A percentile compares a stretch with the other conserved stretches of the same genome.
These are phyloP conservation scores for Mucor sp. DNA, from an alignment of 371 early-diverging fungal genomes.

Conservation along the genomic window DNA sequence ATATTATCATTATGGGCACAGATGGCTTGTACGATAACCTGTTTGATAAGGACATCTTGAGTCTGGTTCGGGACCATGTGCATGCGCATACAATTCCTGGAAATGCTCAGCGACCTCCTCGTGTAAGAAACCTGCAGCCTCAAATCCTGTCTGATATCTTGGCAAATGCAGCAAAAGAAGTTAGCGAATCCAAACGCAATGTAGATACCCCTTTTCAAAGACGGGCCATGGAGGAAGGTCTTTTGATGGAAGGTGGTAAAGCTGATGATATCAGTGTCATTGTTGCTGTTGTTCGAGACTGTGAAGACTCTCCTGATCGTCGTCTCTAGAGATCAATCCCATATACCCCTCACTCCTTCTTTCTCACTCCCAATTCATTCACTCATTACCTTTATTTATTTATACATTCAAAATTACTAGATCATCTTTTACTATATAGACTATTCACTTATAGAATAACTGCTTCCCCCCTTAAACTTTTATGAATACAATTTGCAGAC, in stretches of 20 bases:
- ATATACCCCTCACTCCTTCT: background rate
- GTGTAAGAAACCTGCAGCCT: constrained; percentile 61
- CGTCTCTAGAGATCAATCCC: background rate
- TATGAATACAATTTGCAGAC: no score
- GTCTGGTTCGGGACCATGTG: constrained; percentile 66
- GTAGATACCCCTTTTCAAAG: constrained; percentile 86
- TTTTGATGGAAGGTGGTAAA: constrained; percentile 79
- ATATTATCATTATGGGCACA: constrained; percentile 76
- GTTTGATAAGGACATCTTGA: constrained; percentile 79
- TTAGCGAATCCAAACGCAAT: constrained; percentile 78
- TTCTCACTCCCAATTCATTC: background rate
- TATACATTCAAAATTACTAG: background rate
- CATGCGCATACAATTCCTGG: constrained; percentile 59
- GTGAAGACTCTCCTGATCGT: constrained; percentile 61
- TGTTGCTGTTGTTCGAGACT: constrained; percentile 70
- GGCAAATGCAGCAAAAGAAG: constrained; percentile 72
- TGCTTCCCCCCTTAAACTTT: no score
- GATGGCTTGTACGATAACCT: constrained; percentile 86
- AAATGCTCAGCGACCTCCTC: constrained; percentile 39
- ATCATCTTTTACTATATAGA: background rate
- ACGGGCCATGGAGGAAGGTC: constrained; percentile 77
- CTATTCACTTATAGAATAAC: no score
- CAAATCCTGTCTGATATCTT: constrained; percentile 77
- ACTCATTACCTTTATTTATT: background rate
- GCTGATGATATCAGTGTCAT: constrained; percentile 84